phyloP scores from a whole-genome alignment of 2,329 filamentous ascomycete genomes.

The Bipolaris oryzae region DNA sequence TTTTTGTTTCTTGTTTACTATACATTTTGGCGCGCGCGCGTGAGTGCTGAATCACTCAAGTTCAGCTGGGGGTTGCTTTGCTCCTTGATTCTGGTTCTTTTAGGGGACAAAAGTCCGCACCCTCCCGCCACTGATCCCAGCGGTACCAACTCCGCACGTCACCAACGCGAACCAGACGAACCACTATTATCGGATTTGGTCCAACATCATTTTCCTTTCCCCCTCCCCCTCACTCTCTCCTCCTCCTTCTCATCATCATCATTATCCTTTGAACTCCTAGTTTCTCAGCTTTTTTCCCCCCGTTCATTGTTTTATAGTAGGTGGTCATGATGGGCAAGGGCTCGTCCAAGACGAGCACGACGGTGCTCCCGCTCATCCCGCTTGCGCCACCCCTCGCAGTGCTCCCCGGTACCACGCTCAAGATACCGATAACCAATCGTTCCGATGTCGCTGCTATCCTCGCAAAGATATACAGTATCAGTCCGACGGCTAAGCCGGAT shows the following conservation, averaged over 20 bases:
- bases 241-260: neutral
- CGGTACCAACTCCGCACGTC: constrained; percentile 16
- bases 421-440: constrained; percentile 81
- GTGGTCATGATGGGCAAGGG: constrained; percentile 46
- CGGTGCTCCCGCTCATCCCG: constrained; percentile 75
- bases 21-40: neutral
- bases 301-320: too few species aligned
- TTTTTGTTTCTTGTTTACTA: neutral
- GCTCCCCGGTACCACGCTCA: constrained; percentile 82
- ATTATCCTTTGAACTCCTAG: neutral
- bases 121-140: constrained; percentile 7
- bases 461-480: constrained; percentile 80
- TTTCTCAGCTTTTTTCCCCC: too few species aligned
- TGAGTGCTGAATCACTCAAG: too few species aligned
- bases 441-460: constrained; percentile 89
- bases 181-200: too few species aligned
- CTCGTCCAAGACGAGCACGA: constrained; percentile 42
- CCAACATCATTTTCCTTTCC: too few species aligned
- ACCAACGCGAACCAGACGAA: constrained; percentile 5
- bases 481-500: constrained; percentile 67
- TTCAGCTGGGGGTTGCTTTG: neutral
- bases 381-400: constrained; percentile 81
- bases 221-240: too few species aligned
- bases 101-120: constrained; percentile 9
- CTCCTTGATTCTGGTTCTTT: neutral